Percentiles rank a stretch among this genome's conserved stretches.
Evolutionary conservation across 1,284 basidiomycete species (phyloP).

Genomic region (Cutaneotrichosporon mucoides): DNA sequence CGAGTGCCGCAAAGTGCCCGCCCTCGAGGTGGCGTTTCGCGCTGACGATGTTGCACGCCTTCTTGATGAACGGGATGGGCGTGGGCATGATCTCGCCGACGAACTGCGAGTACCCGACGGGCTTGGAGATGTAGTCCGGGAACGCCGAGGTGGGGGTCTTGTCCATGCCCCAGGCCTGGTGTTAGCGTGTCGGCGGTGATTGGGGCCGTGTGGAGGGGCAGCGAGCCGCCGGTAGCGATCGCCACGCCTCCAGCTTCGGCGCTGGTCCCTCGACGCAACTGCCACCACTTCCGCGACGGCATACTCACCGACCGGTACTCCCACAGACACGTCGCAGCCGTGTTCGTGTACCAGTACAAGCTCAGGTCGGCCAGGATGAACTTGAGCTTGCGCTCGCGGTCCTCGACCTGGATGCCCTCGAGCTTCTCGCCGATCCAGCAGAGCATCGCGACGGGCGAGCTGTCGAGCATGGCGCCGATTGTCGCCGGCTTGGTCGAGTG

Average conservation of each 20-base stretch:
- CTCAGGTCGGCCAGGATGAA: constrained; percentile 44
- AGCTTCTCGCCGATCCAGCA: constrained; percentile 52
- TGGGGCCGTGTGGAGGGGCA: too few species aligned
- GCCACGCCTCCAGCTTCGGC: too few species aligned
- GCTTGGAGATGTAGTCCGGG: constrained; percentile 37
- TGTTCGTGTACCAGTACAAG: constrained; percentile 50
- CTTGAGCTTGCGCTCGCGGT: constrained; percentile 16
- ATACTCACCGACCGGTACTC: constrained; percentile 47
- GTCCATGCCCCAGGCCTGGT: constrained; percentile 18
- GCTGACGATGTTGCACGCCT: constrained; percentile 42
- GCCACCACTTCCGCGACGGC: too few species aligned
- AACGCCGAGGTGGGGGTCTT: constrained; percentile 13
- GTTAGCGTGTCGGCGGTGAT: background rate
- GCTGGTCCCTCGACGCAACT: too few species aligned
- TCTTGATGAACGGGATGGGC: constrained; percentile 41
- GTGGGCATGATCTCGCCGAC: constrained; percentile 45
- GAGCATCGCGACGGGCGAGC: constrained; percentile 46
- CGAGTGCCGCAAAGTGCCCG: constrained; percentile 51
- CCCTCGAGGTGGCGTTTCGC: constrained; percentile 44
- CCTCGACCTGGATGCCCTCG: constrained; percentile 5
- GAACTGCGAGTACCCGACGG: constrained; percentile 49
- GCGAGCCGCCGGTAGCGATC: too few species aligned
- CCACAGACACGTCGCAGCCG: constrained; percentile 49
- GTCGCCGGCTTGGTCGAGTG: constrained; percentile 48
- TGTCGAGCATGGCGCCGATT: constrained; percentile 44